A percentile compares a stretch with the other conserved stretches of the same genome.
Evolutionary conservation across 371 early-diverging fungal genomes (phyloP).

Genomic region (Capillidium heterosporum): DNA sequence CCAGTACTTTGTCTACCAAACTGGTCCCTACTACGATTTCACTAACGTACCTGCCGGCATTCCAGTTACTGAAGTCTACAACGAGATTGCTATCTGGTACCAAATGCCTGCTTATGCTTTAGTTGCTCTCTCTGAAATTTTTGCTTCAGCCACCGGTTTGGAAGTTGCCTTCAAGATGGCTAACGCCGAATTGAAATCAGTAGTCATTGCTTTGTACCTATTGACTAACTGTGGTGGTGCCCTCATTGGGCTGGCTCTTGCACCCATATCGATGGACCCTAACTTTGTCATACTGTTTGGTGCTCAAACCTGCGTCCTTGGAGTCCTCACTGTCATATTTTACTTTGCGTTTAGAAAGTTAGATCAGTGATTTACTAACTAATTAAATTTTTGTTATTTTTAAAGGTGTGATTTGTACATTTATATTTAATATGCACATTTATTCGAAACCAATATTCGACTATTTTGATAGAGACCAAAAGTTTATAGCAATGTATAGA

Average conservation of each 20-base stretch:
- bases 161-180: conserved; percentile 67
- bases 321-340: conserved; percentile 17
- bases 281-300: conserved; percentile 44
- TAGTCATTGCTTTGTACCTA: conserved; percentile 50
- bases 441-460: too few species aligned
- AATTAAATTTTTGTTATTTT: too few species aligned
- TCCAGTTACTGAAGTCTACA: conserved; percentile 9
- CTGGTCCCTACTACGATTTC: conserved; percentile 29
- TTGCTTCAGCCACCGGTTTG: conserved; percentile 52
- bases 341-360: conserved; percentile 12
- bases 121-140: conserved; percentile 30
- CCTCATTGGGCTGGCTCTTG: conserved; percentile 41
- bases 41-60: conserved; percentile 13
- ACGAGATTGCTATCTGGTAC: conserved; percentile 35
- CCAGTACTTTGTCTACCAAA: conserved; percentile 41
- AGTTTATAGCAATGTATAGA: too few species aligned
- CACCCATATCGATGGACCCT: conserved; percentile 41
- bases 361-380: conserved; percentile 7
- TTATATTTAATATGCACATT: too few species aligned
- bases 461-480: too few species aligned
- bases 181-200: conserved; percentile 48
- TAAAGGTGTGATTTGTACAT: too few species aligned
- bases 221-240: conserved; percentile 47
- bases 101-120: conserved; percentile 47
- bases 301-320: conserved; percentile 26